Conservation (phyloP, 495 filamentous ascomycete genomes). For the Xylaria bambusicola region DNA sequence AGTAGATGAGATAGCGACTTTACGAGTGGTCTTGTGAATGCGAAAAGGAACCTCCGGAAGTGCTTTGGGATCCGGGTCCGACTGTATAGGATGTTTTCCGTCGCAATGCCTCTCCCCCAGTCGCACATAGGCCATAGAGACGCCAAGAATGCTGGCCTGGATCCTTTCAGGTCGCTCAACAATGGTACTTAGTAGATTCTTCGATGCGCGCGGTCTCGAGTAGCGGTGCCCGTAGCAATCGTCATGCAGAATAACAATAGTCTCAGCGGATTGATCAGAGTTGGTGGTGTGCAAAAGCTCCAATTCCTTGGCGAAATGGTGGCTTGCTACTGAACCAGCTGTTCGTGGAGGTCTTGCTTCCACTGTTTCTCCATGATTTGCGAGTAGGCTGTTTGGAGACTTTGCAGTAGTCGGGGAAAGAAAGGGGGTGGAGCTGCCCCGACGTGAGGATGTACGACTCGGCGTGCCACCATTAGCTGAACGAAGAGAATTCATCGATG, state of each 20-base stretch:
- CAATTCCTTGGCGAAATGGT: conserved; percentile 70
- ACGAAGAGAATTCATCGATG: conserved; percentile 58
- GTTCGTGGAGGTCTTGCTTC: conserved; percentile 54
- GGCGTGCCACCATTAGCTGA: conserved; percentile 46
- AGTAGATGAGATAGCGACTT: conserved; percentile 63
- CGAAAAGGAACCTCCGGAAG: conserved; percentile 72
- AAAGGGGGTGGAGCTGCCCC: conserved; percentile 52
- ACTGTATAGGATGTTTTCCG: conserved; percentile 64
- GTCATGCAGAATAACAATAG: conserved; percentile 84
- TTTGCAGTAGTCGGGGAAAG: conserved; percentile 41
- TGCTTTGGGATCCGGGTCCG: conserved; percentile 46
- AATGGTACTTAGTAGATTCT: conserved; percentile 66
- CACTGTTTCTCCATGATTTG: conserved; percentile 37
- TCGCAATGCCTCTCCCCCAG: conserved; percentile 79
- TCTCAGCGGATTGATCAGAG: conserved; percentile 55
- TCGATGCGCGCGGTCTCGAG: conserved; percentile 74
- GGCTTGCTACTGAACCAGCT: conserved; percentile 66
- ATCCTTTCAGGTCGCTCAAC: conserved; percentile 93
- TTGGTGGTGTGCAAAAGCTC: conserved; percentile 58
- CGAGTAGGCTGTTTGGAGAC: conserved; percentile 33
- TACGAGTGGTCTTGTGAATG: conserved; percentile 72
- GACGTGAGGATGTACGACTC: conserved; percentile 43
- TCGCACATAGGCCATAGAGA: conserved; percentile 85
- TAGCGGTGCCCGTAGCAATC: conserved; percentile 91
- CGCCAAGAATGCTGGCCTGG: conserved; percentile 76